Conservation (phyloP, 2,329 filamentous ascomycete genomes). For the Colletotrichum orchidophilum region DNA sequence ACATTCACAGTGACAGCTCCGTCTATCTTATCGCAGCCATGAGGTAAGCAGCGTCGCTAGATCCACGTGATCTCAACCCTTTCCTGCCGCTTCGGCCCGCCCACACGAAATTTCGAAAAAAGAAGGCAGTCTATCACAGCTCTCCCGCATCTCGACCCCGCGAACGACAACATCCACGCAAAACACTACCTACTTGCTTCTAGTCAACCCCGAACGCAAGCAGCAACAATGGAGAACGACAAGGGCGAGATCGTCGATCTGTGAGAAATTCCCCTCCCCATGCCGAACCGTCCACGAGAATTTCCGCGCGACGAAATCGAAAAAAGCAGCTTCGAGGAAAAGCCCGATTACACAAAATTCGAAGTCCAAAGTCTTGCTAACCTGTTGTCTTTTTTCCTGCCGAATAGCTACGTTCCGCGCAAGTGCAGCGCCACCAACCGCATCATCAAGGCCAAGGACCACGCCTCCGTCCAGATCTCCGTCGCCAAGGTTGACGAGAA, state of each 20-base stretch:
- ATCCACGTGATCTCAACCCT: constrained; percentile 8
- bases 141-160: constrained; percentile 24
- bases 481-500: constrained; percentile 99
- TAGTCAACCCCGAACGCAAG: constrained; percentile 46
- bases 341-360: constrained; percentile 8
- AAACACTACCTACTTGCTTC: constrained; percentile 41
- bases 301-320: neutral
- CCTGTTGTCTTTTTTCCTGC: constrained; percentile 31
- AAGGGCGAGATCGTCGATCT: constrained; percentile 99
- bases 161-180: constrained; percentile 35
- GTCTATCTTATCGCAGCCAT: neutral
- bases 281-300: constrained; percentile 12
- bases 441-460: constrained; percentile 99
- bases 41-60: neutral
- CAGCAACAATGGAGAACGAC: constrained; percentile 97
- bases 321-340: neutral
- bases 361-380: constrained; percentile 39
- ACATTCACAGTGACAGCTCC: neutral
- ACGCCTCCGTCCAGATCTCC: constrained; percentile 97
- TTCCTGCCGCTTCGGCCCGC: neutral
- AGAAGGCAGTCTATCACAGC: neutral
- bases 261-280: constrained; percentile 64
- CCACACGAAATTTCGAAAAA: constrained; percentile 46
- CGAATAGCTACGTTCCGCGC: constrained; percentile 89
- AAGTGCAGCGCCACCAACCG: constrained; percentile 99